Conservation (phyloP, 805 yeast genomes). For the Ogataea minuta region DNA sequence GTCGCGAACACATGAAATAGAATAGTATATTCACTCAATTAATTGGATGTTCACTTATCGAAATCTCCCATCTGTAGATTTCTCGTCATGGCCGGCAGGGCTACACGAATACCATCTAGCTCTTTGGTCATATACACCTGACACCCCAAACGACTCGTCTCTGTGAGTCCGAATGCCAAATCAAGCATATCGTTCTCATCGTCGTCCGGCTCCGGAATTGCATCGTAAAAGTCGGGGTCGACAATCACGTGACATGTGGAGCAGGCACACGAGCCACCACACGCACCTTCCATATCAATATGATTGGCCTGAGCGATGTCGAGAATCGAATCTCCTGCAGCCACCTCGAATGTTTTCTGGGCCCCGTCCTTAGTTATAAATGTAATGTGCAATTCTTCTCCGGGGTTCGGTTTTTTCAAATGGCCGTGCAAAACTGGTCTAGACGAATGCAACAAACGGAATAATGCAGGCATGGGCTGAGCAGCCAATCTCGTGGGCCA, state of each 20-base stretch:
- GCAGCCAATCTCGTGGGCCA: background rate
- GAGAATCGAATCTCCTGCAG: conserved; percentile 86
- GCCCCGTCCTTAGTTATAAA: conserved; percentile 90
- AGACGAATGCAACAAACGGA: conserved; percentile 20
- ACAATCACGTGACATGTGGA: conserved; percentile 96
- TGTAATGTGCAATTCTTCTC: conserved; percentile 85
- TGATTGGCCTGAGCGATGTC: conserved; percentile 95
- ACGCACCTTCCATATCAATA: conserved; percentile 95
- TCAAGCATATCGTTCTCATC: conserved; percentile 99
- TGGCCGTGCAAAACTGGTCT: conserved; percentile 64
- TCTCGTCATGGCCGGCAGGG: conserved; percentile 96
- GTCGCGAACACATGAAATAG: conserved; percentile 1
- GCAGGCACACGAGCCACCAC: conserved; percentile 99
- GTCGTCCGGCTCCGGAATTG: conserved; percentile 90
- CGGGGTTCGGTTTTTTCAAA: conserved; percentile 84
- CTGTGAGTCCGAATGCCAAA: conserved; percentile 94
- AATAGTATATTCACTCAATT: background rate
- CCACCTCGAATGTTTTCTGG: conserved; percentile 78
- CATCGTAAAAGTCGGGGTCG: conserved; percentile 92
- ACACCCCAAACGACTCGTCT: conserved; percentile 94
- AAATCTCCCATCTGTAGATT: conserved; percentile 84
- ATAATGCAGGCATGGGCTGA: background rate
- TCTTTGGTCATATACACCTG: conserved; percentile 88
- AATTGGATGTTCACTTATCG: conserved; percentile 32
- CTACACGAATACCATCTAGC: conserved; percentile 90